These are phyloP conservation scores for Eudorina sp. DNA, from an alignment of 139 green algal genomes.

Conservation along the genomic window DNA sequence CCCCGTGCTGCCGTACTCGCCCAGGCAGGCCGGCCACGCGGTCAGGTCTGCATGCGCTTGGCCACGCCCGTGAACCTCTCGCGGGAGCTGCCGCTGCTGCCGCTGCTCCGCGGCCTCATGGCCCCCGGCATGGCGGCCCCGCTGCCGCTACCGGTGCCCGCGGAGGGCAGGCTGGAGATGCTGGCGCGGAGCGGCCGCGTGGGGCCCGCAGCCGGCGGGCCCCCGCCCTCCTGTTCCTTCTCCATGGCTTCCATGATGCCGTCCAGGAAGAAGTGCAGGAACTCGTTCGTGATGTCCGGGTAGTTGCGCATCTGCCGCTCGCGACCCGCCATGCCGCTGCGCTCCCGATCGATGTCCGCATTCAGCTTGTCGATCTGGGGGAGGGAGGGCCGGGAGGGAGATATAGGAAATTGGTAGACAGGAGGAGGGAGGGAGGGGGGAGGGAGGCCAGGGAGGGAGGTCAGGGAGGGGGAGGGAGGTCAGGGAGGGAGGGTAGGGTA, in stretches of 20 bases:
- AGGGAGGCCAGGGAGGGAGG: no score
- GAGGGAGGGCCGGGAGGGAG: no score
- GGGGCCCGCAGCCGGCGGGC: not conserved
- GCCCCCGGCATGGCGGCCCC: not conserved
- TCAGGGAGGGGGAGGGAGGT: no score
- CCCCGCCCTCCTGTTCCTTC: slow-evolving; percentile 19
- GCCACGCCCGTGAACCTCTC: not conserved
- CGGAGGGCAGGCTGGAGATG: not conserved
- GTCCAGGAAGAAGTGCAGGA: slow-evolving; percentile 45
- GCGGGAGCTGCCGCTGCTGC: not conserved
- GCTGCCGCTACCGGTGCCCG: not conserved
- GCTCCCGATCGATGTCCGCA: slow-evolving; percentile 6
- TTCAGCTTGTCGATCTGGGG: slow-evolving; percentile 27
- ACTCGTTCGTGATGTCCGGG: slow-evolving; percentile 32
- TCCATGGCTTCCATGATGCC: slow-evolving; percentile 33
- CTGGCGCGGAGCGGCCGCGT: not conserved
- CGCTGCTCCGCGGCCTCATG: not conserved
- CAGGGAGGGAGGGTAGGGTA: no score
- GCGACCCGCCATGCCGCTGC: not conserved
- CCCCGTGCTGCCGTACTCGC: no score
- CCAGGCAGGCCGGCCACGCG: no score
- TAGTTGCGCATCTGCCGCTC: slow-evolving; percentile 2
- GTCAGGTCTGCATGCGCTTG: not conserved
- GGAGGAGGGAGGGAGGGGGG: no score
- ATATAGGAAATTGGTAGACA: no score